Evolutionary conservation across 306 rosid genomes (phyloP).

Genomic region (Corylus heterophylla): DNA sequence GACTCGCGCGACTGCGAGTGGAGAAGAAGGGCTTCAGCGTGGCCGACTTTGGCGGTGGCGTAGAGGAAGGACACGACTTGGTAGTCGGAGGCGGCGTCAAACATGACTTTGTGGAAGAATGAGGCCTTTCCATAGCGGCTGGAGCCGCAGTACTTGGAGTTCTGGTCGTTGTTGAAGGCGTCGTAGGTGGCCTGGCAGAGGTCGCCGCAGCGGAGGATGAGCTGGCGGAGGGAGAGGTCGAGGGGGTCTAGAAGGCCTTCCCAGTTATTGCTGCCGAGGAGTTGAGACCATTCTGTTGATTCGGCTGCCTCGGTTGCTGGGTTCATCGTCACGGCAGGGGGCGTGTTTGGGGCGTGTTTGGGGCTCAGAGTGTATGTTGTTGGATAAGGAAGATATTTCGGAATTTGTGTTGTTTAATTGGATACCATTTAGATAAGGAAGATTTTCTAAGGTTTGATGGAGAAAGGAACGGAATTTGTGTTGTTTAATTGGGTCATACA

Average conservation of each 20-base stretch:
- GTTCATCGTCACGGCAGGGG: not conserved
- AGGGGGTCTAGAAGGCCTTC: conserved; percentile 53
- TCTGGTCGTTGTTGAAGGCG: conserved; percentile 63
- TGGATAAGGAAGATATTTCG: no score
- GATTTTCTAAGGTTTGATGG: no score
- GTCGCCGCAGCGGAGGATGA: conserved; percentile 70
- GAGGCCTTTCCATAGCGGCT: conserved; percentile 58
- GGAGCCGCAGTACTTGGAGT: conserved; percentile 66
- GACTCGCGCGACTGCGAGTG: conserved; percentile 55
- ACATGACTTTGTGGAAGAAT: conserved; percentile 60
- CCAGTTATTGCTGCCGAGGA: conserved; percentile 58
- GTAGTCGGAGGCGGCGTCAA: conserved; percentile 39
- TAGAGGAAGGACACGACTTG: conserved; percentile 52
- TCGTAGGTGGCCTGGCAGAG: conserved; percentile 72
- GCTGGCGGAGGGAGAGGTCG: conserved; percentile 44
- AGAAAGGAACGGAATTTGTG: no score
- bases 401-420: no score
- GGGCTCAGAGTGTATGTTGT: no score
- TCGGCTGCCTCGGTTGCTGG: not conserved
- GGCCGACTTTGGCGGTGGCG: conserved; percentile 59
- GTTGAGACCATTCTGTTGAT: conserved; percentile 44
- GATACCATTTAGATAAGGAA: no score
- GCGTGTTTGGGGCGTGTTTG: no score
- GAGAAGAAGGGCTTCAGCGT: conserved; percentile 54
- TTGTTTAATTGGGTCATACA: no score